These are phyloP conservation scores for Arbutus unedo DNA, from an alignment of 148 eudicot species.

Conservation along the genomic window DNA sequence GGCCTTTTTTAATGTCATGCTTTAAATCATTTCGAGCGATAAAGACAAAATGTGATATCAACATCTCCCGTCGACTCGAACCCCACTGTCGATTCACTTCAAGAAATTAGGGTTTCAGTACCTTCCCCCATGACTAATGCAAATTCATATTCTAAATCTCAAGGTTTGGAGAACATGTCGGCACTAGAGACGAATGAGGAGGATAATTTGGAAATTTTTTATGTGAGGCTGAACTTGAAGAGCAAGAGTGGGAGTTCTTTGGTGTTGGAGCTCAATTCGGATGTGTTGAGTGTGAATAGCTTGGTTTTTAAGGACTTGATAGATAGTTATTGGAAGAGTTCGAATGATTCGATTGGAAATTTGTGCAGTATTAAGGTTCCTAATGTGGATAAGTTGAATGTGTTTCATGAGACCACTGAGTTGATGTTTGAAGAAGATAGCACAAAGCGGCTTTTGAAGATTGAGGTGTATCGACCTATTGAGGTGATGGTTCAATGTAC, in stretches of 20 bases:
- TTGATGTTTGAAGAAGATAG: constrained; percentile 84
- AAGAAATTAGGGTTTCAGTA: constrained; percentile 8
- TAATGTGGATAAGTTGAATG: constrained; percentile 73
- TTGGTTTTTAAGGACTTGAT: constrained; percentile 53
- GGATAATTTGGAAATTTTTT: constrained; percentile 31
- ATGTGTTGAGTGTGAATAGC: constrained; percentile 61
- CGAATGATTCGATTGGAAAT: constrained; percentile 22
- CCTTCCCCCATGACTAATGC: constrained; percentile 19
- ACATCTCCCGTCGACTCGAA: constrained; percentile 65
- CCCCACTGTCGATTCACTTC: constrained; percentile 21
- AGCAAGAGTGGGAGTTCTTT: constrained; percentile 58
- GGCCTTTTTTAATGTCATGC: no score
- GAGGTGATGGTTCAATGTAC: constrained; percentile 18
- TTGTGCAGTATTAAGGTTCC: constrained; percentile 87
- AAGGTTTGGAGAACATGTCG: constrained; percentile 6
- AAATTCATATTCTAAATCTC: not conserved
- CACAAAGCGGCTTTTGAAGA: constrained; percentile 42
- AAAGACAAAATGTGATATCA: no score
- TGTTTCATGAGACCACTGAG: constrained; percentile 76
- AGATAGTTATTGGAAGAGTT: constrained; percentile 25
- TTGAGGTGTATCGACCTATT: constrained; percentile 63
- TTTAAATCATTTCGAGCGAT: no score
- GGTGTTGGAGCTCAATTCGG: constrained; percentile 65
- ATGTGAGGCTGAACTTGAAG: constrained; percentile 84
- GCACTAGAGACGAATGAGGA: constrained; percentile 16